Evolutionary conservation across 2,329 filamentous ascomycete species (phyloP), one percentile per base, ranked within the genome.

Genomic region (Alternaria arborescens): DNA sequence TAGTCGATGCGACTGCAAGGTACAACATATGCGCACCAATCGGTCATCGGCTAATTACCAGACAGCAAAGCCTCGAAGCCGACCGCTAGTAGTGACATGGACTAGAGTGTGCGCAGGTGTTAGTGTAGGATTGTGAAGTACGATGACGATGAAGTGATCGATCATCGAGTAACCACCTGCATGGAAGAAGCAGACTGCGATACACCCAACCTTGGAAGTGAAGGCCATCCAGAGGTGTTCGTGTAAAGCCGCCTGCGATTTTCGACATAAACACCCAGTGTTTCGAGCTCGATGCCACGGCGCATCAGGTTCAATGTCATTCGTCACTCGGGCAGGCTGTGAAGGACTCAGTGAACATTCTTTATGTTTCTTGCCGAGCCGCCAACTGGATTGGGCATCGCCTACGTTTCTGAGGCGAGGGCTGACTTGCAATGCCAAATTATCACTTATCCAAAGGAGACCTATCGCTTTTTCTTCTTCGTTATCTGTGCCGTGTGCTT

Each of bases 381-480:
- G 32, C 52, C 32, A 55, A 28, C 52, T 24, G 16, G 22, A 55
- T 55, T 26, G 11, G 52, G 52, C 32, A 47, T 55, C 41, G 52
- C 30, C 41, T 40, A 47, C 42, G 32, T 30, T 36, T 47, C 36
- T 28, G 22, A 52, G 36, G 50, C 50, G 40, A 52, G 22, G 12
- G 36, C 16, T 41, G 36, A 38, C 36, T 34, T 52, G n/a, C 34
- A 32, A 16, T 41, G n/a, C 22, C 36, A 52, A 20, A 8, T 18
- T n/a, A 28, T 20, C 16, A 26, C n/a, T 36, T 16, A 30, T 22
- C 18, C 34, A n/a, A 40, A 12, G n/a, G 36, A 14, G 32, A 41
- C 50, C 16, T 41, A 34, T 41, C 36, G 34, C 52, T 18, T 55
- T 46, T 47, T 22, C 22, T 47, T 46, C n/a, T 55, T 26, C n/a